Conservation (phyloP, 192 early-diverging fungal genomes). For the Radiomyces spectabilis region DNA sequence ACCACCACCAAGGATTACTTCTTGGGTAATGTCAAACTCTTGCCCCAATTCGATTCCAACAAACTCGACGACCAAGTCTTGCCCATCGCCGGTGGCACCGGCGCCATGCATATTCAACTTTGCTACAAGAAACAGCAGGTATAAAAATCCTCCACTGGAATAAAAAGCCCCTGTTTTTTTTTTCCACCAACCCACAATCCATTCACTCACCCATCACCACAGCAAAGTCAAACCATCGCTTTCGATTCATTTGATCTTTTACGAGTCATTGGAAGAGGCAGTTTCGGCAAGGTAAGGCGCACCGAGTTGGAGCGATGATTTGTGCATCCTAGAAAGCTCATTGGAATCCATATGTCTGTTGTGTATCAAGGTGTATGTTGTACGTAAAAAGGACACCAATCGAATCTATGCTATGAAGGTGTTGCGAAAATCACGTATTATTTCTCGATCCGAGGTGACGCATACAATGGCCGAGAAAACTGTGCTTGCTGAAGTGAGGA, state of each 20-base stretch:
- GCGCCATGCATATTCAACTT: constrained; percentile 65
- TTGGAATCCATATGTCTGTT: no score
- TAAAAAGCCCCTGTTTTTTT: constrained; percentile 2
- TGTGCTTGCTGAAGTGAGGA: constrained; percentile 81
- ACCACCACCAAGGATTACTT: constrained; percentile 50
- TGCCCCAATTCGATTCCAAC: constrained; percentile 37
- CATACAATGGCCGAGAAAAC: constrained; percentile 92
- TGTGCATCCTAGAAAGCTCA: no score
- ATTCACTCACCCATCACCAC: no score
- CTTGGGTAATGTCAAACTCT: constrained; percentile 42
- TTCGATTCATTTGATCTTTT: constrained; percentile 92
- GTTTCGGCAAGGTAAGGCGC: constrained; percentile 83
- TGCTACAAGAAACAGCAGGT: constrained; percentile 63
- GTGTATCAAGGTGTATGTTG: constrained; percentile 64
- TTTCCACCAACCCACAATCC: no score
- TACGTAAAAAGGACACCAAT: constrained; percentile 83
- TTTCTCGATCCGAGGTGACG: constrained; percentile 84
- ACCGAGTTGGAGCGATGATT: no score
- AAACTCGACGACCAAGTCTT: constrained; percentile 28
- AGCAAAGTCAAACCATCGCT: constrained; percentile 64
- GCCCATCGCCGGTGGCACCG: constrained; percentile 46
- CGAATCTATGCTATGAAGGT: constrained; percentile 99
- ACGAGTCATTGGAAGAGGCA: constrained; percentile 94
- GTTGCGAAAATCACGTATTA: constrained; percentile 87
- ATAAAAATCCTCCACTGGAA: constrained; percentile 9